phyloP scores from a whole-genome alignment of 2,329 filamentous ascomycete genomes.

The Aspergillus fructus region DNA sequence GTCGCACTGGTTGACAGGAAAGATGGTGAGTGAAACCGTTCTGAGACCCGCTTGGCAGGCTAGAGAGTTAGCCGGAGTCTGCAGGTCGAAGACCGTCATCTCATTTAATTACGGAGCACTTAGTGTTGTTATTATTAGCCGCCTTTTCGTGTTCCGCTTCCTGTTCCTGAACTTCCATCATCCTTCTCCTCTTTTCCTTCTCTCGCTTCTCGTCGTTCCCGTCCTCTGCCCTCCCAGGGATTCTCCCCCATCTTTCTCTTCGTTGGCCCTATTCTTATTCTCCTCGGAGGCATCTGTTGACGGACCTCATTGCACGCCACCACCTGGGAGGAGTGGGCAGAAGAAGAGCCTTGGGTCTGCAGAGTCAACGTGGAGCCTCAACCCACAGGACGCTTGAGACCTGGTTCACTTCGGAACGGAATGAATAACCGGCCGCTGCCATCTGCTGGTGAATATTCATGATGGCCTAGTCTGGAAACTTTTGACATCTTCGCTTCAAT shows the following conservation, averaged over 20 bases:
- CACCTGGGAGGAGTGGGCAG: neutral
- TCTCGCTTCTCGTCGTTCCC: neutral
- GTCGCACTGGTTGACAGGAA: neutral
- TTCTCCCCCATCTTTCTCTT: neutral
- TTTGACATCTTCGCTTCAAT: neutral
- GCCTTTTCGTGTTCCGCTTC: constrained; percentile 5
- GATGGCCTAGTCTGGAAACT: constrained; percentile 10
- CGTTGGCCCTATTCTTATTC: neutral
- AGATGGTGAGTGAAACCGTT: neutral
- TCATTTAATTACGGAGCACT: constrained; percentile 4
- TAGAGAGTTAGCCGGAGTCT: constrained; percentile 1
- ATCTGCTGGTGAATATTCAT: constrained; percentile 2
- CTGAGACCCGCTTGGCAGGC: neutral
- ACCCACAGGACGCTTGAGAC: neutral
- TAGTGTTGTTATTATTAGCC: constrained; percentile 8
- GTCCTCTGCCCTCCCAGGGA: neutral
- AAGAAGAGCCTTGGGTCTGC: constrained; percentile 5
- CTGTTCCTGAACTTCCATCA: neutral
- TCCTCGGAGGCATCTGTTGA: constrained; percentile 2
- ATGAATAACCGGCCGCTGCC: constrained; percentile 7
- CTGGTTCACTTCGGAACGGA: constrained; percentile 8
- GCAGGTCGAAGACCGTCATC: constrained; percentile 9
- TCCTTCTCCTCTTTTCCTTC: neutral
- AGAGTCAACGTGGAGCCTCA: constrained; percentile 12
- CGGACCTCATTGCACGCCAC: neutral